A percentile compares a stretch with the other conserved stretches of the same genome.
phyloP scores from a whole-genome alignment of 2,329 filamentous ascomycete genomes.

The Neonectria sp. region DNA sequence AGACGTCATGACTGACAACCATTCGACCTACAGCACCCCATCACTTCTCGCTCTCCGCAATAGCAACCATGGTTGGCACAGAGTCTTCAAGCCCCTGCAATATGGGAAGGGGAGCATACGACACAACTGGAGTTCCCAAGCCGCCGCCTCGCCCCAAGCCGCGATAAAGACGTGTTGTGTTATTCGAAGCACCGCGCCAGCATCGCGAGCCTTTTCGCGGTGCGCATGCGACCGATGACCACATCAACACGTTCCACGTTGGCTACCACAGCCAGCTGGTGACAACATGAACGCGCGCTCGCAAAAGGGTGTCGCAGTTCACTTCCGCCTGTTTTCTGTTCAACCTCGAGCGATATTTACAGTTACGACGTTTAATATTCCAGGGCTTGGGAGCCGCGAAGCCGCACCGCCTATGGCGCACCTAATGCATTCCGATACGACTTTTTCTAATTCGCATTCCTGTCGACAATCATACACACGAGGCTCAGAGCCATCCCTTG shows the following conservation, averaged over 20 bases:
- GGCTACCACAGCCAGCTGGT: constrained; percentile 38
- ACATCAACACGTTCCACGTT: constrained; percentile 37
- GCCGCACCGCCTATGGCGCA: constrained; percentile 39
- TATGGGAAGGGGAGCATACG: constrained; percentile 68
- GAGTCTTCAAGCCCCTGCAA: constrained; percentile 55
- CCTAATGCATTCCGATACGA: constrained; percentile 51
- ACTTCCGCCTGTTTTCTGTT: constrained; percentile 38
- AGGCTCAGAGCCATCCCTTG: constrained; percentile 57
- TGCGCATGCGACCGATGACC: constrained; percentile 38
- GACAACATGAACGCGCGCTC: constrained; percentile 30
- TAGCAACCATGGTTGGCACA: constrained; percentile 55
- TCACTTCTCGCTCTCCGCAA: constrained; percentile 15
- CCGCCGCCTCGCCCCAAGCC: constrained; percentile 61
- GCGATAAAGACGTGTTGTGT: constrained; percentile 50
- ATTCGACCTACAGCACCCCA: constrained; percentile 24
- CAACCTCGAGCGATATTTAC: constrained; percentile 40
- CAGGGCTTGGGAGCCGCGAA: constrained; percentile 38
- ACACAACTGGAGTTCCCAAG: constrained; percentile 66
- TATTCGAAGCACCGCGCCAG: constrained; percentile 41
- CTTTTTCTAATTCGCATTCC: constrained; percentile 54
- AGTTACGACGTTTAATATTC: constrained; percentile 45
- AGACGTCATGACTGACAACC: constrained; percentile 35
- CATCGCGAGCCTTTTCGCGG: constrained; percentile 32
- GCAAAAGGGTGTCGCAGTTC: constrained; percentile 24
- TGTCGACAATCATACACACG: constrained; percentile 52